Percentiles rank a stretch among this genome's conserved stretches.
Evolutionary conservation across 805 yeast species (phyloP).

Genomic region (Ogataea paraovalis): DNA sequence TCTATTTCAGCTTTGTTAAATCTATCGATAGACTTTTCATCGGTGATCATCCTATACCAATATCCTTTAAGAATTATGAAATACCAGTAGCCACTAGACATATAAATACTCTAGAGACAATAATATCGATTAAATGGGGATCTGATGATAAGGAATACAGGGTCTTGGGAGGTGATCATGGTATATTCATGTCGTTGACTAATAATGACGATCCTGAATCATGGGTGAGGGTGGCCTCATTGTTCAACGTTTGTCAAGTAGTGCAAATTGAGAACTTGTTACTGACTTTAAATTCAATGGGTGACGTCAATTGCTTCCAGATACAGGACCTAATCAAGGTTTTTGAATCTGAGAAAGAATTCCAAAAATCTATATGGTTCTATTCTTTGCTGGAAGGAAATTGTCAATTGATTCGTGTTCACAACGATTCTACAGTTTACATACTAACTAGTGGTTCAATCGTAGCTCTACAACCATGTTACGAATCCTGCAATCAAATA

Average conservation of each 20-base stretch:
- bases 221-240: background rate
- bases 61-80: background rate
- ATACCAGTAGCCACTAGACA: background rate
- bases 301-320: background rate
- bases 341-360: background rate
- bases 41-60: background rate
- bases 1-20: background rate
- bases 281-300: background rate
- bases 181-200: background rate
- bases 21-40: background rate
- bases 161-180: background rate
- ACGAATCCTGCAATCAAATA: background rate
- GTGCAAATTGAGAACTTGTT: background rate
- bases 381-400: background rate
- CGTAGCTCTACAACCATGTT: conserved; percentile 2
- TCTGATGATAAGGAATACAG: too few species aligned
- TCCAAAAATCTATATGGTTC: background rate
- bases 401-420: background rate
- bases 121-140: background rate
- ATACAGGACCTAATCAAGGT: background rate
- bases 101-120: background rate
- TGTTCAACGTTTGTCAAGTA: background rate
- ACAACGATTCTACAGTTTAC: background rate
- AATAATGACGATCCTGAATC: background rate
- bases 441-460: background rate